A percentile compares a stretch with the other conserved stretches of the same genome.
These are phyloP conservation scores for Dothiorella sarmentorum DNA, from an alignment of 2,329 filamentous ascomycete genomes.

Conservation along the genomic window DNA sequence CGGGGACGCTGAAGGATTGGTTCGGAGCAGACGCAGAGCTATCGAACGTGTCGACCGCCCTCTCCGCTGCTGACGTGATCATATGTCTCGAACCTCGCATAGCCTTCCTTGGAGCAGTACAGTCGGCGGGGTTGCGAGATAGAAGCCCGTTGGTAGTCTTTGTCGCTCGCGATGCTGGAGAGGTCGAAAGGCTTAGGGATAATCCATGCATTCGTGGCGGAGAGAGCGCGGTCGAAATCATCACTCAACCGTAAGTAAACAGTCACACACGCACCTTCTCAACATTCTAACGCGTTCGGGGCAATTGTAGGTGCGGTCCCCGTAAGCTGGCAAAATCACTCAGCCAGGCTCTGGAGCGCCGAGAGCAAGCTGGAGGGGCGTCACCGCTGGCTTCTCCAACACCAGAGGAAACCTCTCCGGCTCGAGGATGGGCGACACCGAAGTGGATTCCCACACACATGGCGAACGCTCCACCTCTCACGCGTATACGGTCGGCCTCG, in stretches of 20 bases:
- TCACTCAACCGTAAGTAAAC: slow-evolving; percentile 32
- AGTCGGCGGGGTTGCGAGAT: background rate
- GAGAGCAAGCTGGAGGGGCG: background rate
- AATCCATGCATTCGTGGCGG: slow-evolving; percentile 30
- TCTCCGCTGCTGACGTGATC: slow-evolving; percentile 27
- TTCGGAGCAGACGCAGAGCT: slow-evolving; percentile 6
- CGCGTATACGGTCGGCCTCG: background rate
- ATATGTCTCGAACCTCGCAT: slow-evolving; percentile 34
- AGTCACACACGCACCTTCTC: background rate
- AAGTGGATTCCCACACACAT: background rate
- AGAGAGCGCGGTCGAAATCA: slow-evolving; percentile 33
- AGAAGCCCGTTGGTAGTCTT: slow-evolving; percentile 29
- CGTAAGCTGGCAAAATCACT: slow-evolving; percentile 32
- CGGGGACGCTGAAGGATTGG: slow-evolving; percentile 22
- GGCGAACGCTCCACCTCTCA: background rate
- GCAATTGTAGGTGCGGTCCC: slow-evolving; percentile 29
- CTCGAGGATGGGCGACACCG: background rate
- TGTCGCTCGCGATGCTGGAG: slow-evolving; percentile 31
- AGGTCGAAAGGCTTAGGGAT: slow-evolving; percentile 33
- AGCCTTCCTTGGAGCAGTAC: slow-evolving; percentile 29
- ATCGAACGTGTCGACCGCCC: background rate
- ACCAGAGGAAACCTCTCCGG: background rate
- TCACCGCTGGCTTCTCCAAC: background rate
- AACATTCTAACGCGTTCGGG: background rate
- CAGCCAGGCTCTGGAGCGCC: slow-evolving; percentile 16